Conservation (phyloP, 768 basidiomycete genomes). For the Agaricus blazei region DNA sequence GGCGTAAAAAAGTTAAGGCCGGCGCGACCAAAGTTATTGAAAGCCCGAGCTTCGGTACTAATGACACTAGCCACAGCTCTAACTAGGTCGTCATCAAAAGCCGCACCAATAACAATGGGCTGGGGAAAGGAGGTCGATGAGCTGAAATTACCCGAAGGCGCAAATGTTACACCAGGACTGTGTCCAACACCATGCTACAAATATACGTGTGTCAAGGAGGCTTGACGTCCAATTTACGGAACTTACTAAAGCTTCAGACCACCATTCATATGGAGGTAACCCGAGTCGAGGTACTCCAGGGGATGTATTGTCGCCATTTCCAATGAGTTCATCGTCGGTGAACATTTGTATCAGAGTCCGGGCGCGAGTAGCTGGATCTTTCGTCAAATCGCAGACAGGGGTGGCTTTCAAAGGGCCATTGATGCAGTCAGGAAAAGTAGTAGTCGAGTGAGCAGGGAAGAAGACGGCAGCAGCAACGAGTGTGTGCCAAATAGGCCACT, state of each 20-base stretch:
- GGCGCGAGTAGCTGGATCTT: conserved; percentile 41
- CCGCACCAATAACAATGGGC: conserved; percentile 48
- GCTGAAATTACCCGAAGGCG: conserved; percentile 44
- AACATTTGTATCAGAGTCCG: conserved; percentile 44
- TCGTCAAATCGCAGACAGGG: conserved; percentile 41
- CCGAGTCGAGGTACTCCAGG: conserved; percentile 51
- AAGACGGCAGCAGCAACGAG: too few species aligned
- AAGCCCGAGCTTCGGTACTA: conserved; percentile 54
- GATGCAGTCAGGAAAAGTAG: conserved; percentile 44
- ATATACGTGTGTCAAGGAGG: not conserved
- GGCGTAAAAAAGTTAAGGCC: conserved; percentile 56
- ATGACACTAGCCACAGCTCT: conserved; percentile 43
- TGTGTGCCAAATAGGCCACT: too few species aligned
- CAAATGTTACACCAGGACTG: conserved; percentile 49
- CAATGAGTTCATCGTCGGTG: conserved; percentile 45
- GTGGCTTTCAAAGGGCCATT: conserved; percentile 39
- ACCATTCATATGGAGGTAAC: conserved; percentile 54
- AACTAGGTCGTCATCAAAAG: conserved; percentile 51
- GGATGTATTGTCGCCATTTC: conserved; percentile 43
- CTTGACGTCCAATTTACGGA: not conserved
- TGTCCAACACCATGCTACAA: conserved; percentile 48
- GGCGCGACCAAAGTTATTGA: conserved; percentile 48
- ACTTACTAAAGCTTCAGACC: conserved; percentile 53
- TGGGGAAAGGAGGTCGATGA: conserved; percentile 56
- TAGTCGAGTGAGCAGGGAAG: conserved; percentile 16